Evolutionary conservation across 2,329 filamentous ascomycete species (phyloP).

Genomic region (Sporothrix protearum): DNA sequence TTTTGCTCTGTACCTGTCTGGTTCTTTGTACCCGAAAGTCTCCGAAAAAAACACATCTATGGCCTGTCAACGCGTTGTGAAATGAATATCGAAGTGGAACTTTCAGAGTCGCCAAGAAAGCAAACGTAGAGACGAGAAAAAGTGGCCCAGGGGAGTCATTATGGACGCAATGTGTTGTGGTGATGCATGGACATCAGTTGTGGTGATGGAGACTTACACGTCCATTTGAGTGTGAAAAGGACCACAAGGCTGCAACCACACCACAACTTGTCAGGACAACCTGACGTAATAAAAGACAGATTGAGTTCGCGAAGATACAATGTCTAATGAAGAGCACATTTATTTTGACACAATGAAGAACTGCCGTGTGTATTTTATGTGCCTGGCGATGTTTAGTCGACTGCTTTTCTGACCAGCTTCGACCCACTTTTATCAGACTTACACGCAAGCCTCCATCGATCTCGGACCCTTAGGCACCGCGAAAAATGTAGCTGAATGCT

Average conservation of each 20-base stretch:
- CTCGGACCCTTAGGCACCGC: background rate
- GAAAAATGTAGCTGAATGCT: no score
- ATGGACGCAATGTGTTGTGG: background rate
- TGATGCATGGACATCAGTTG: background rate
- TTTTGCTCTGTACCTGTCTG: background rate
- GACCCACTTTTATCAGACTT: conserved; percentile 7
- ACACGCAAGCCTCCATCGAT: background rate
- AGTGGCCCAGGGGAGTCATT: background rate
- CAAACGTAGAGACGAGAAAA: background rate
- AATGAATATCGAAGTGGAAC: background rate
- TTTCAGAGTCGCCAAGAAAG: background rate
- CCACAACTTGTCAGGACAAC: background rate
- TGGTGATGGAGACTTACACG: background rate
- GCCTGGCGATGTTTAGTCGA: background rate
- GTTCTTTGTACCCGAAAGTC: conserved; percentile 19
- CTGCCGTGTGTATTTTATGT: background rate
- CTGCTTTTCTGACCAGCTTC: background rate
- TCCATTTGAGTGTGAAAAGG: background rate
- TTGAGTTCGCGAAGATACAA: no score
- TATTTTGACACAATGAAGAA: background rate
- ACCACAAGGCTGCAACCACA: background rate
- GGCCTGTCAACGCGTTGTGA: background rate
- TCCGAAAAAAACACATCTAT: conserved; percentile 8
- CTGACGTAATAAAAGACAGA: no score
- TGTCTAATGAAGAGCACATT: background rate